Evolutionary conservation across 1,139 yeast genomes (phyloP), one percentile per base, ranked within the genome.

Genomic region (Nakaseomyces glabratus): DNA sequence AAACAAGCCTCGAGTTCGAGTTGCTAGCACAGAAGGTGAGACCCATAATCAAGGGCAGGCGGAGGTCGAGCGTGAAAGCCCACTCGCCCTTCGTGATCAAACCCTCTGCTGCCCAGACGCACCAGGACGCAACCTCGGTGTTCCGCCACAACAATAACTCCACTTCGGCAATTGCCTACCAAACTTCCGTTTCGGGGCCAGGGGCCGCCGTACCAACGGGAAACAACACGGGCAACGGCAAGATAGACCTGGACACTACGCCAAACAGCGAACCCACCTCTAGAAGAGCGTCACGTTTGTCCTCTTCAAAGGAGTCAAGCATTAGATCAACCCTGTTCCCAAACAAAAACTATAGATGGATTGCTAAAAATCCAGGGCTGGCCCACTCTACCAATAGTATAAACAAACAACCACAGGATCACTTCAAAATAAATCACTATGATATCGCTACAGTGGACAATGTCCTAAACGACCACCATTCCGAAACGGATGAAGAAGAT

Each of bases 401-500:
- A n/a, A 18, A 26, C 15, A 26, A 26, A 15, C 30, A 26, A 18
- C 8, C 30, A 14, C 4, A 20, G n/a, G 30, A 26, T n/a, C 4
- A 20, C 15, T 26, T 26, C 13, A 26, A 26, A 17, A n/a, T 26
- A 4, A 15, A 21, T 24, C 31, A 9, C 14, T 24, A 22, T 12
- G 28, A 29, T 8, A 22, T 26, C 9, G 23, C 20, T 11, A 12
- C 19, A 16, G 22, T 28, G 19, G 36, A 21, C 10, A 26, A 26
- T 18, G 30, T 26, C 11, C 30, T 26, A 4, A n/a, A 22, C 4
- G 26, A 17, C n/a, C 30, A 44, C 21, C 53, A 54, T 34, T 56
- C 62, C 10, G 78, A 82, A 49, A 84, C 95, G 0, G 97, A 86
- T 58, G 96, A 88, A 53, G 97, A 86, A 57, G 96, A 86, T 59